Conservation (phyloP, 1,284 basidiomycete species). For the Tranzscheliella williamsii region DNA sequence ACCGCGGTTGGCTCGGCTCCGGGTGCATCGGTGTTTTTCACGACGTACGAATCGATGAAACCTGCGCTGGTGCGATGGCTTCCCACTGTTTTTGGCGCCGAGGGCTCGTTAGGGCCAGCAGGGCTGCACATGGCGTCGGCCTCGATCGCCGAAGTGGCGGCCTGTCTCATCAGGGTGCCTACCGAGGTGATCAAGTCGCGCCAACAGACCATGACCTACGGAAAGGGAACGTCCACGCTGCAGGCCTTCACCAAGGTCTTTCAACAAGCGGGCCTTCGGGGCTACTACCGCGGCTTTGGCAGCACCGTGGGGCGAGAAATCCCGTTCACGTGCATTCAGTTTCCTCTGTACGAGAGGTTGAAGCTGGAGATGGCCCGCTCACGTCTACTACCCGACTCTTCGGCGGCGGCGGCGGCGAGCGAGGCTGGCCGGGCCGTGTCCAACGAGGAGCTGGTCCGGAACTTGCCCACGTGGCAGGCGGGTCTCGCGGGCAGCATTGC, state of each 20-base stretch:
- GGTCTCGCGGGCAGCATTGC: slow-evolving; percentile 89
- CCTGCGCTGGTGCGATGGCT: slow-evolving; percentile 60
- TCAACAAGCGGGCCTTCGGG: slow-evolving; percentile 69
- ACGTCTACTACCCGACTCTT: slow-evolving; percentile 1
- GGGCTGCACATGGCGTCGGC: slow-evolving; percentile 62
- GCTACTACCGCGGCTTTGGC: slow-evolving; percentile 79
- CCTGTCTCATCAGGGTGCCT: slow-evolving; percentile 88
- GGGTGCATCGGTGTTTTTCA: slow-evolving; percentile 93
- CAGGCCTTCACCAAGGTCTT: slow-evolving; percentile 65
- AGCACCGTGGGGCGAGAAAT: slow-evolving; percentile 84
- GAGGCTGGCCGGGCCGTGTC: slow-evolving; percentile 1
- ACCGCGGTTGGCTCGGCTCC: slow-evolving; percentile 94
- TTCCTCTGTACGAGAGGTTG: slow-evolving; percentile 89
- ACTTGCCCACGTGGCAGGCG: slow-evolving; percentile 77
- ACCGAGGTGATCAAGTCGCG: slow-evolving; percentile 91
- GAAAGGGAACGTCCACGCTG: slow-evolving; percentile 65
- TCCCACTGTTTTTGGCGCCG: slow-evolving; percentile 13
- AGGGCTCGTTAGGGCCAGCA: slow-evolving; percentile 40
- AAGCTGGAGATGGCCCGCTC: slow-evolving; percentile 65
- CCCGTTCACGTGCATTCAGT: slow-evolving; percentile 96
- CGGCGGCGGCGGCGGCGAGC: neutral
- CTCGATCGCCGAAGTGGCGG: slow-evolving; percentile 65
- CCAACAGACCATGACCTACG: slow-evolving; percentile 75
- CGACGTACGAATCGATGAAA: slow-evolving; percentile 89
- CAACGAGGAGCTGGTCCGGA: slow-evolving; percentile 30